Evolutionary conservation across 2,329 filamentous ascomycete genomes (phyloP).

Genomic region (Fusarium nelsonii): DNA sequence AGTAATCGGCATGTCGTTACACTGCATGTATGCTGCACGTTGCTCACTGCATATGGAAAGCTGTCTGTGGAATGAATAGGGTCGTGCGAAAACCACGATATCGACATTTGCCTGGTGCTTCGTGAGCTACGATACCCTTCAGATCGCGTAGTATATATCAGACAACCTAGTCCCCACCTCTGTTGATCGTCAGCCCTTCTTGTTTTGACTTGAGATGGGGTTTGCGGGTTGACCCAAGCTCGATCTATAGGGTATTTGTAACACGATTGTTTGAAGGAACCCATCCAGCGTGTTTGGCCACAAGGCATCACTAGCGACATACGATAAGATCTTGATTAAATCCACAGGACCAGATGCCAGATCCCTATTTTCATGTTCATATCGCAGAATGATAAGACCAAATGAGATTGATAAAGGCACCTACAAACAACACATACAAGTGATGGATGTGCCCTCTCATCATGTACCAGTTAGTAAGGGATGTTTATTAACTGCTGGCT

Average conservation of each 20-base stretch:
- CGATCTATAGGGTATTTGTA: background rate
- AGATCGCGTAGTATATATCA: background rate
- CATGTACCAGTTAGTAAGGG: too few relatives aligned
- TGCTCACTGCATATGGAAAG: conserved; percentile 2
- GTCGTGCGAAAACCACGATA: background rate
- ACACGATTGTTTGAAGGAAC: background rate
- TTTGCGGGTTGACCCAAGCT: background rate
- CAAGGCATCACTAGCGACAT: too few relatives aligned
- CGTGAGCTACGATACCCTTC: background rate
- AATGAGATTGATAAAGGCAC: background rate
- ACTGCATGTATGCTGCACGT: conserved; percentile 22
- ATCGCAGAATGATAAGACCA: background rate
- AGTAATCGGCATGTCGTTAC: conserved; percentile 18
- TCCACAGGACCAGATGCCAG: too few relatives aligned
- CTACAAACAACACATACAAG: background rate
- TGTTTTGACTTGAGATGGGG: background rate
- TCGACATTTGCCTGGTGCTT: background rate
- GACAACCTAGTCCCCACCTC: background rate
- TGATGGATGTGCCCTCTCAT: background rate
- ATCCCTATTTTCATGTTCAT: background rate
- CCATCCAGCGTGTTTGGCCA: background rate
- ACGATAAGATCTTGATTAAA: too few relatives aligned
- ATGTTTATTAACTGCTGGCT: too few relatives aligned
- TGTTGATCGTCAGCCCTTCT: background rate
- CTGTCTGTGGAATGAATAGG: background rate